Base-by-base conservation (phyloP, 176 grass and related monocot genomes). In the Eleusine indica region DNA sequence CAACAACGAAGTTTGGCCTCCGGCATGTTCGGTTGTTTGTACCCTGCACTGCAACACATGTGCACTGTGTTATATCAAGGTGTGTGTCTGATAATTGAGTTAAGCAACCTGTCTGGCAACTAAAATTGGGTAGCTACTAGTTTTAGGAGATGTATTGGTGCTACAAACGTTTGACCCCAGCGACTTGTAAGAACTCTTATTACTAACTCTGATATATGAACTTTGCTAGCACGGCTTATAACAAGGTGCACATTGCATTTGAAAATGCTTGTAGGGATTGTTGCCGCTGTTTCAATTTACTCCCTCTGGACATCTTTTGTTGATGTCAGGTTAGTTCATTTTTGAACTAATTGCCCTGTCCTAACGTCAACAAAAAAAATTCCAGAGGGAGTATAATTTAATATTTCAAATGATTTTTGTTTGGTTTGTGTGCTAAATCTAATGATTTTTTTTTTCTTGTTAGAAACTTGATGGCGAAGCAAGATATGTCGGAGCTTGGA, bases 401-500 rank as follows among this genome's bases (percentile, higher is more conserved):
- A 4, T 44, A 83, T 73, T 42, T 46, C 42, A 63, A 37, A 54
- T 19, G 21, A 76, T 30, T 75, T 17, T 21, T 80, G 44, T 47
- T 35, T 67, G 5, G 52, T 17, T 66, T 72, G 18, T 44, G 44
- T 22, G 28, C 18, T 68, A 38, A 37, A 52, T 64, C 22, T 60
- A 58, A 37, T 84, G 78, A 74, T 21, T 37, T 17, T 82, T 17
- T 82, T 18, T 60, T 7, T 35, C 32, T 35, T 18, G 12, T 66
- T 79, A 92, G 92, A 89, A 94, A 94, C 51, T 71, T 92, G 87
- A 94, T 94, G 92, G 92, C 92, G 35, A 94, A 94, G 83, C 89
- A 94, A 74, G 87, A 94, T 60, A 89, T 91, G 82, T 91, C 92
- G 40, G 89, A 94, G 64, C 92, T 91, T 87, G 92, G 92, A 6